Percentiles rank a stretch among this genome's conserved stretches.
Evolutionary conservation across 192 early-diverging fungal species (phyloP).

Genomic region (Obelidium mucronatum): DNA sequence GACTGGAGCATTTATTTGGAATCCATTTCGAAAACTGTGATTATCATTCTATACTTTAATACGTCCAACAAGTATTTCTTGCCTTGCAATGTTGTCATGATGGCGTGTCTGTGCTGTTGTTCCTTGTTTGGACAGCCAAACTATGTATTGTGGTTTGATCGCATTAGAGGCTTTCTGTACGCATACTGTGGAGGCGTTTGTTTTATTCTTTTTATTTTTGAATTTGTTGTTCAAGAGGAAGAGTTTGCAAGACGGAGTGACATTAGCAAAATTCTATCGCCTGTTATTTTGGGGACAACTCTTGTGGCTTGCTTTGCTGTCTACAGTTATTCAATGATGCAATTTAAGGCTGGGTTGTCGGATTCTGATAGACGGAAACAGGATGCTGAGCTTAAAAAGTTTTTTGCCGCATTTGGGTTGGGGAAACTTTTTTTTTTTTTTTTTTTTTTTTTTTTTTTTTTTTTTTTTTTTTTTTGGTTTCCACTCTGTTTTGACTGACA

Average conservation of each 20-base stretch:
- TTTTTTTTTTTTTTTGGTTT: background rate
- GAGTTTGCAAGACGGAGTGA: background rate
- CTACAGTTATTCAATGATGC: constrained; percentile 15
- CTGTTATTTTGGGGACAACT: background rate
- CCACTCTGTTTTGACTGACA: too few species aligned
- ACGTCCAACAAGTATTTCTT: constrained; percentile 9
- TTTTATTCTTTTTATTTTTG: background rate
- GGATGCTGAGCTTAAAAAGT: constrained; percentile 15
- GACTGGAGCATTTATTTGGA: constrained; percentile 26
- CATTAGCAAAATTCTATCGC: background rate
- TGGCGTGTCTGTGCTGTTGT: background rate
- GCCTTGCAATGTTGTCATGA: background rate
- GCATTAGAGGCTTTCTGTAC: background rate
- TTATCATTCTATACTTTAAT: constrained; percentile 27
- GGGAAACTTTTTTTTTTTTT: background rate
- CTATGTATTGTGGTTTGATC: constrained; percentile 13
- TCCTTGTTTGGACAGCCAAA: constrained; percentile 11
- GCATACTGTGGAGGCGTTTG: constrained; percentile 12
- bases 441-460: background rate
- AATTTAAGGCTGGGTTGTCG: background rate
- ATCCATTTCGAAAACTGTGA: constrained; percentile 17
- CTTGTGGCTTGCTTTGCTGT: background rate
- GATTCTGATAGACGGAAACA: constrained; percentile 5
- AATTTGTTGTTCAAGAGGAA: background rate
- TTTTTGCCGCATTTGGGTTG: constrained; percentile 23